Evolutionary conservation across 1,284 basidiomycete species (phyloP).

Genomic region (Cutaneotrichosporon sp.): DNA sequence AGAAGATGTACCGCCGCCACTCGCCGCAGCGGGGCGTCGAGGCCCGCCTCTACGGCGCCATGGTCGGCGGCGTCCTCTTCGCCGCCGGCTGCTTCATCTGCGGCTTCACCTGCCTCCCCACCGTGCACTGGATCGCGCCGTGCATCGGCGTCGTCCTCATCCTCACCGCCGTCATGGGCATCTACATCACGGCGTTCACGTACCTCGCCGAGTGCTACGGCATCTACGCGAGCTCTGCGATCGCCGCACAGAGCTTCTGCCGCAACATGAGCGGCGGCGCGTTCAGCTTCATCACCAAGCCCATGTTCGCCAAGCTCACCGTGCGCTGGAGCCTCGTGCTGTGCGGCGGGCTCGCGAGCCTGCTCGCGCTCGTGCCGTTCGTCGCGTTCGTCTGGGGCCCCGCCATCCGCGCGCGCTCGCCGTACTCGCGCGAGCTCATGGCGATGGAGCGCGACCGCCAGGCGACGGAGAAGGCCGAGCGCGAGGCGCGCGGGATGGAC

Average conservation of each 20-base stretch:
- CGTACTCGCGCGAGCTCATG: conserved; percentile 45
- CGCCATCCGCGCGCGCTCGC: conserved; percentile 37
- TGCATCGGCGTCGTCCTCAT: conserved; percentile 51
- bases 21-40: conserved; percentile 65
- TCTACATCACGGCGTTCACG: conserved; percentile 43
- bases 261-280: conserved; percentile 33
- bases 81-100: conserved; percentile 64
- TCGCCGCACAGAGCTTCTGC: conserved; percentile 31
- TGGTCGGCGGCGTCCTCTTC: conserved; percentile 65
- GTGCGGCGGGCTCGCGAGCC: conserved; percentile 17
- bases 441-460: conserved; percentile 41
- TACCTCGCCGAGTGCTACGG: conserved; percentile 36
- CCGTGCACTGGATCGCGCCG: conserved; percentile 42
- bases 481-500: conserved; percentile 16
- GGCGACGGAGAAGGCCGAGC: conserved; percentile 27
- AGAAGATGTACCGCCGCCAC: conserved; percentile 65
- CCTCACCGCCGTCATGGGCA: conserved; percentile 25
- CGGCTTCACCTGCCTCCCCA: conserved; percentile 43
- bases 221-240: conserved; percentile 28
- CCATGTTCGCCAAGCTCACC: conserved; percentile 22
- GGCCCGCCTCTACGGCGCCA: conserved; percentile 69
- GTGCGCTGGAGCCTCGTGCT: conserved; percentile 23
- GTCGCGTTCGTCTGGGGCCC: conserved; percentile 45
- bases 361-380: conserved; percentile 44
- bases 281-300: conserved; percentile 23